Percentiles rank a stretch among this genome's conserved stretches.
Conservation (phyloP, 371 early-diverging fungal genomes). For the Lichtheimia ramosa region DNA sequence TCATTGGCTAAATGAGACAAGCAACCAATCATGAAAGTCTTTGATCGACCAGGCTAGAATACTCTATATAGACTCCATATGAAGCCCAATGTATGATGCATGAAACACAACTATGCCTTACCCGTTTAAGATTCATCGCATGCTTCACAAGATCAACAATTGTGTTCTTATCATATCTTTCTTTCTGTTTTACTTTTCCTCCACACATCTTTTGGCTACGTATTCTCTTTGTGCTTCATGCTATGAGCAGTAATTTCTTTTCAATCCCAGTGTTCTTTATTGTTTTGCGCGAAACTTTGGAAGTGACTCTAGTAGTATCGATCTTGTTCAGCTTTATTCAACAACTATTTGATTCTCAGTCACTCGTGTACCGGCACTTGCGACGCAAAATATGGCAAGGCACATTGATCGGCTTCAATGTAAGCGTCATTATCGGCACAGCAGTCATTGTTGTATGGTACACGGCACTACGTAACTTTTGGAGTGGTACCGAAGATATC, state of each 20-base stretch:
- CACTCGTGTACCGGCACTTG: constrained; percentile 48
- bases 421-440: constrained; percentile 68
- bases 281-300: constrained; percentile 76
- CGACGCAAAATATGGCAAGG: constrained; percentile 69
- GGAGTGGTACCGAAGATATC: constrained; percentile 68
- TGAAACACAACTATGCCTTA: no score
- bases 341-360: constrained; percentile 54
- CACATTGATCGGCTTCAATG: constrained; percentile 49
- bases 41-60: no score
- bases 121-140: no score
- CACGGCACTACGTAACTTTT: constrained; percentile 38
- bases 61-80: no score
- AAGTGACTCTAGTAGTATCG: constrained; percentile 78
- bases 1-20: no score
- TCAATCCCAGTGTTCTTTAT: constrained; percentile 84
- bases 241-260: constrained; percentile 46
- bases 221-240: no score
- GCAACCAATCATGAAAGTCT: no score
- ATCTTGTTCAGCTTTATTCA: constrained; percentile 74
- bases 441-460: constrained; percentile 73
- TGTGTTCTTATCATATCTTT: no score
- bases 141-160: no score
- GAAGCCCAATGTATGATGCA: no score
- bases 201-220: no score
- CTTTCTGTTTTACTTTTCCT: no score